A percentile compares a stretch with the other conserved stretches of the same genome.
Conservation (phyloP, 768 basidiomycete species). For the Coprinopsis strossmayeri region DNA sequence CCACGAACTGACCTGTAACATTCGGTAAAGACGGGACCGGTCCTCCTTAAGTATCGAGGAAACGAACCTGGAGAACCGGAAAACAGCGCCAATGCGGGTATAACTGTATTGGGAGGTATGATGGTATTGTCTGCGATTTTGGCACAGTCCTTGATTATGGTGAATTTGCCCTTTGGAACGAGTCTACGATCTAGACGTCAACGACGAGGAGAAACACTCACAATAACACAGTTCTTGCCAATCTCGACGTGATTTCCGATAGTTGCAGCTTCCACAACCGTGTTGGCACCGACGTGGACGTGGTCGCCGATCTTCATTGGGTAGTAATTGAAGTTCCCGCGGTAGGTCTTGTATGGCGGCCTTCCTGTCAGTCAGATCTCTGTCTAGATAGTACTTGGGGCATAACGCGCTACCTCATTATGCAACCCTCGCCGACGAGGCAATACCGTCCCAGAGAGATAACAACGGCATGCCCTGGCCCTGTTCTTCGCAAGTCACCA, state of each 20-base stretch:
- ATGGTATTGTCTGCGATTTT: constrained; percentile 86
- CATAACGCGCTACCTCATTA: constrained; percentile 57
- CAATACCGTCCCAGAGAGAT: constrained; percentile 93
- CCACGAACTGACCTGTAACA: constrained; percentile 62
- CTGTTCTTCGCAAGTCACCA: constrained; percentile 86
- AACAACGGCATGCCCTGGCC: constrained; percentile 88
- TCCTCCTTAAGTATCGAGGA: no score
- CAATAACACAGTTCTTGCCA: constrained; percentile 93
- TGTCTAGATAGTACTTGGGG: not conserved
- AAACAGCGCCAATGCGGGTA: constrained; percentile 83
- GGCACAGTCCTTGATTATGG: constrained; percentile 94
- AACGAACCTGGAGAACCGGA: constrained; percentile 82
- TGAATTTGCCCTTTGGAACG: constrained; percentile 77
- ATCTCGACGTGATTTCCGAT: constrained; percentile 94
- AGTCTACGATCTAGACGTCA: not conserved
- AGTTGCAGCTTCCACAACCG: constrained; percentile 88
- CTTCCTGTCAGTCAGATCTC: constrained; percentile 26
- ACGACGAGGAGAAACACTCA: constrained; percentile 27
- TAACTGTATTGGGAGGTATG: constrained; percentile 86
- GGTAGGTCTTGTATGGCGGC: constrained; percentile 85
- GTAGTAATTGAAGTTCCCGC: constrained; percentile 92
- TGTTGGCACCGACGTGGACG: constrained; percentile 87
- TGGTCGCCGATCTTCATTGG: constrained; percentile 96
- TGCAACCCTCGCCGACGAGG: constrained; percentile 80
- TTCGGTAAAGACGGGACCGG: not conserved